These are phyloP conservation scores for Ceriops zippeliana DNA, from an alignment of 345 rosid species.

Conservation along the genomic window DNA sequence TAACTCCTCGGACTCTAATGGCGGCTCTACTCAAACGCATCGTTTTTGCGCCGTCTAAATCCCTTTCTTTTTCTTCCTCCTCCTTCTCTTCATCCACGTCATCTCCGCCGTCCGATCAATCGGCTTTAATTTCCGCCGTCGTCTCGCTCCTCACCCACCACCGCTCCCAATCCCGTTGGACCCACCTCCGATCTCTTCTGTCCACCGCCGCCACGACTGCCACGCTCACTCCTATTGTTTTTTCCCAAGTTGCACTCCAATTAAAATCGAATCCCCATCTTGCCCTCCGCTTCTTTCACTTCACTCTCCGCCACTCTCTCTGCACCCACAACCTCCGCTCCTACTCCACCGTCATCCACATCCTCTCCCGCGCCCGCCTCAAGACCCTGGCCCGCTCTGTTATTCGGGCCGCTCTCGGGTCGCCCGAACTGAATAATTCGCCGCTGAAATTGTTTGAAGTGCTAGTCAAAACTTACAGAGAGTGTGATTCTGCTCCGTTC, in stretches of 20 bases:
- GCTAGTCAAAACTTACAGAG: constrained; percentile 53
- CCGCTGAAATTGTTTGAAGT: constrained; percentile 37
- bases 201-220: constrained; percentile 44
- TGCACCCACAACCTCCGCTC: constrained; percentile 55
- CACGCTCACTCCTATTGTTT: constrained; percentile 46
- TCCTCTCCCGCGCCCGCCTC: constrained; percentile 75
- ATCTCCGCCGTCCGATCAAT: constrained; percentile 30
- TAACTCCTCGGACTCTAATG: background rate
- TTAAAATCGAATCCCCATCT: constrained; percentile 61
- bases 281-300: constrained; percentile 65
- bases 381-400: constrained; percentile 40
- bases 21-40: constrained; percentile 15
- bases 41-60: background rate
- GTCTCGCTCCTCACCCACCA: constrained; percentile 68
- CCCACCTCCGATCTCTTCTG: constrained; percentile 53
- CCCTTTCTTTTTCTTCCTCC: background rate
- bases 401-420: constrained; percentile 47
- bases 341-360: constrained; percentile 55
- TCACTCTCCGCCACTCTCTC: constrained; percentile 58
- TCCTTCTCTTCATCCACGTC: constrained; percentile 1
- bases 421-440: constrained; percentile 18
- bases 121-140: constrained; percentile 39
- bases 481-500: constrained; percentile 87
- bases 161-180: constrained; percentile 84
- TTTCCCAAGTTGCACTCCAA: constrained; percentile 57